Evolutionary conservation across 73 alveolate species (phyloP).

Genomic region (Loxodes magnus): DNA sequence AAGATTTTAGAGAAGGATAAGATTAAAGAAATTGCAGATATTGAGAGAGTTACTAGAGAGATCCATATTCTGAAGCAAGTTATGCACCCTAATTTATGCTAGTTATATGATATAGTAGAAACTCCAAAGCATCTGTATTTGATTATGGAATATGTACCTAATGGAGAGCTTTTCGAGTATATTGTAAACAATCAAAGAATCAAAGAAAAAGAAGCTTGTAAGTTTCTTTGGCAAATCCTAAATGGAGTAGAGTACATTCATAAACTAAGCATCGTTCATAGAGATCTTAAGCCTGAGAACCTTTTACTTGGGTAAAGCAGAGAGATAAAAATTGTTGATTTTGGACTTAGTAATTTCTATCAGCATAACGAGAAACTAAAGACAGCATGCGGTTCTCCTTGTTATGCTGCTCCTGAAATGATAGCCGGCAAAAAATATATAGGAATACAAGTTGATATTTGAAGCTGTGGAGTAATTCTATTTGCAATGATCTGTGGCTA

Average conservation of each 20-base stretch:
- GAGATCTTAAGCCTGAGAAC: constrained; percentile 95
- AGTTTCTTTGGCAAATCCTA: constrained; percentile 62
- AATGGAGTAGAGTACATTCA: constrained; percentile 84
- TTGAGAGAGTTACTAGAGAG: constrained; percentile 56
- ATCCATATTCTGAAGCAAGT: constrained; percentile 45
- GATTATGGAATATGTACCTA: constrained; percentile 83
- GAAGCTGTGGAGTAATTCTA: constrained; percentile 73
- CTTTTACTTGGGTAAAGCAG: constrained; percentile 59
- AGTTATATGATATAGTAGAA: constrained; percentile 36
- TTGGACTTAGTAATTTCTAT: constrained; percentile 77
- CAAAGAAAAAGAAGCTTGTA: constrained; percentile 75
- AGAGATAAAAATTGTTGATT: constrained; percentile 80
- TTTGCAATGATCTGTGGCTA: constrained; percentile 79
- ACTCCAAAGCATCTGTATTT: constrained; percentile 10
- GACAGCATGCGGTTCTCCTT: constrained; percentile 97
- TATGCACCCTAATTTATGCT: constrained; percentile 46
- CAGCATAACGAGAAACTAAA: constrained; percentile 58
- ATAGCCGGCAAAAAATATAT: constrained; percentile 65
- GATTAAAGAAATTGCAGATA: constrained; percentile 42
- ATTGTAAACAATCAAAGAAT: constrained; percentile 63
- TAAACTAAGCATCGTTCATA: constrained; percentile 63
- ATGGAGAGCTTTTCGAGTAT: constrained; percentile 89
- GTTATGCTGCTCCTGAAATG: constrained; percentile 98
- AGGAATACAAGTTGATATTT: constrained; percentile 57
- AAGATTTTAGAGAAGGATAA: no score